Conservation (phyloP, 257 asterid species). For the Echites panduratus region DNA sequence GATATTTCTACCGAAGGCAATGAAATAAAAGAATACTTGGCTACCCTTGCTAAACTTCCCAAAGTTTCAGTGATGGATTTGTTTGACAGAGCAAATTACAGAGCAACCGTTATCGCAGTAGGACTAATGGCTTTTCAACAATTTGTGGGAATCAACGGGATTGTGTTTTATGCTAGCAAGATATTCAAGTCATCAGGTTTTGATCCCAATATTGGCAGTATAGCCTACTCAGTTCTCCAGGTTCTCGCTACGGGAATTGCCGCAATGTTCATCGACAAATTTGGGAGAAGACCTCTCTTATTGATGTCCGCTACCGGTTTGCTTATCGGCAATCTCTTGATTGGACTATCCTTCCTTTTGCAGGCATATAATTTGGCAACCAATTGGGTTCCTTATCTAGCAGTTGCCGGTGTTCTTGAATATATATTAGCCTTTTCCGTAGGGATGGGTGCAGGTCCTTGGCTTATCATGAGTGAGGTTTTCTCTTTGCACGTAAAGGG, state of each 20-base stretch:
- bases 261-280: conserved; percentile 22
- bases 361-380: conserved; percentile 6
- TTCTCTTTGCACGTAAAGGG: conserved; percentile 29
- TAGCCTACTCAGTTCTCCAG: conserved; percentile 17
- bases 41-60: conserved; percentile 16
- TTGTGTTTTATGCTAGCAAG: conserved; percentile 53
- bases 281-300: conserved; percentile 27
- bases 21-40: conserved; percentile 37
- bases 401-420: background rate
- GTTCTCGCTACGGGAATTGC: conserved; percentile 16
- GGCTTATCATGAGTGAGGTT: conserved; percentile 29
- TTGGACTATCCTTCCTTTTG: conserved; percentile 18
- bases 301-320: conserved; percentile 24
- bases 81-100: conserved; percentile 19
- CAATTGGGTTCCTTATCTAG: too few species aligned
- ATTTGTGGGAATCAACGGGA: conserved; percentile 65
- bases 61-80: conserved; percentile 17
- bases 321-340: conserved; percentile 19
- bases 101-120: conserved; percentile 37
- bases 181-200: conserved; percentile 63
- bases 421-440: conserved; percentile 23
- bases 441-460: conserved; percentile 31
- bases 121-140: conserved; percentile 65
- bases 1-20: conserved; percentile 56
- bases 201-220: conserved; percentile 19